A percentile compares a stretch with the other conserved stretches of the same genome.
Evolutionary conservation across 2,329 filamentous ascomycete species (phyloP).

Genomic region (Pezizomycotina sp.): DNA sequence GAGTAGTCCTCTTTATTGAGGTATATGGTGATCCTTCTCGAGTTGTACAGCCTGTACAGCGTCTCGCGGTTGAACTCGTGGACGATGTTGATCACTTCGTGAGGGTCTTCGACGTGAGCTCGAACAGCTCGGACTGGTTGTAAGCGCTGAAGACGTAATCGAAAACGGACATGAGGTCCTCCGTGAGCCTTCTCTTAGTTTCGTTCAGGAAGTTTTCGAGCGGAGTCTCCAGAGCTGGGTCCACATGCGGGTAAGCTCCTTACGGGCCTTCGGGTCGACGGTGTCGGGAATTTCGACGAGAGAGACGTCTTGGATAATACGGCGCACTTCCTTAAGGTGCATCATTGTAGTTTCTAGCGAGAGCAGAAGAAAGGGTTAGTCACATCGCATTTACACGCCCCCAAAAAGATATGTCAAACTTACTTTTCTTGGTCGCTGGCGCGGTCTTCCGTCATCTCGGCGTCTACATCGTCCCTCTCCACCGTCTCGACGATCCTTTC

Average conservation of each 20-base stretch:
- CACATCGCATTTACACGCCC: no score
- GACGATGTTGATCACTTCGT: no score
- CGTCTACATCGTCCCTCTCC: slow-evolving; percentile 11
- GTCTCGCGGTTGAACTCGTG: slow-evolving; percentile 12
- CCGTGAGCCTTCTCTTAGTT: slow-evolving; percentile 2
- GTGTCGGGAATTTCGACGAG: slow-evolving; percentile 22
- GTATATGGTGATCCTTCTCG: no score
- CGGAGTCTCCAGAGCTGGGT: slow-evolving; percentile 19
- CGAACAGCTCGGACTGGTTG: no score
- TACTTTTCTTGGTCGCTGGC: slow-evolving; percentile 2
- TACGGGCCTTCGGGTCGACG: slow-evolving; percentile 22
- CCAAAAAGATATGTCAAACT: no score
- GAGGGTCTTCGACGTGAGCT: no score
- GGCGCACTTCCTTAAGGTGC: slow-evolving; percentile 20
- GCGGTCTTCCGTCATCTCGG: slow-evolving; percentile 10
- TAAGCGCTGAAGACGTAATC: slow-evolving; percentile 15
- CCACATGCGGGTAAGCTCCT: slow-evolving; percentile 19
- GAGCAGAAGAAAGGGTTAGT: no score
- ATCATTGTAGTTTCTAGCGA: slow-evolving; percentile 12
- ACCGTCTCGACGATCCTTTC: slow-evolving; percentile 7
- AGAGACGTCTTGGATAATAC: slow-evolving; percentile 21
- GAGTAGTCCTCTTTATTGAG: slow-evolving; percentile 13
- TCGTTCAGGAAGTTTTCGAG: slow-evolving; percentile 12
- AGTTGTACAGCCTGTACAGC: no score
- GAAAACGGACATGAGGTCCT: slow-evolving; percentile 13